These are phyloP conservation scores for Aspergillus texensis DNA, from an alignment of 2,329 filamentous ascomycete genomes.

Conservation along the genomic window DNA sequence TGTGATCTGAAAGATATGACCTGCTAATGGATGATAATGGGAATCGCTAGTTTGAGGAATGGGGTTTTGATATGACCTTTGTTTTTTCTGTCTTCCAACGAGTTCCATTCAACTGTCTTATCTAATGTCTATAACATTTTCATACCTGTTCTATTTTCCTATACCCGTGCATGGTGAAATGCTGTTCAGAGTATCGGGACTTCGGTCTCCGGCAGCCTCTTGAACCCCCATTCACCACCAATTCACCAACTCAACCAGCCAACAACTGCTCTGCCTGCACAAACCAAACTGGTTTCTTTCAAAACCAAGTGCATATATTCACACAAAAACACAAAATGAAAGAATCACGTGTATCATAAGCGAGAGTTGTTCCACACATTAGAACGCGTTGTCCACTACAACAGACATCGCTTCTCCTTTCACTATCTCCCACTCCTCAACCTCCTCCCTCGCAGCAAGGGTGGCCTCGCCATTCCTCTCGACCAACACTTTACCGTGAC, in stretches of 20 bases:
- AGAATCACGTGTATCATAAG: neutral
- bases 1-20: neutral
- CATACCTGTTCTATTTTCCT: neutral
- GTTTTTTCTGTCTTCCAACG: neutral
- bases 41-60: neutral
- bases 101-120: too few relatives aligned
- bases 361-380: neutral
- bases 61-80: neutral
- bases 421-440: conserved; percentile 8
- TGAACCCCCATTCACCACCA: neutral
- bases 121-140: neutral
- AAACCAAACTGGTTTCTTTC: neutral
- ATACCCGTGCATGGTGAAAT: neutral
- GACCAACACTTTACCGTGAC: conserved; percentile 33
- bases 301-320: neutral
- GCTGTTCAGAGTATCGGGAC: neutral
- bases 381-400: neutral
- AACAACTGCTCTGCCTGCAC: neutral
- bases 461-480: conserved; percentile 26
- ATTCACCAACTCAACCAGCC: neutral
- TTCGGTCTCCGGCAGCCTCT: neutral
- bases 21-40: neutral
- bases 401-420: neutral
- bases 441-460: conserved; percentile 21
- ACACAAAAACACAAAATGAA: neutral